phyloP scores from a whole-genome alignment of 192 early-diverging fungal genomes.

The Rhizophagus clarus region DNA sequence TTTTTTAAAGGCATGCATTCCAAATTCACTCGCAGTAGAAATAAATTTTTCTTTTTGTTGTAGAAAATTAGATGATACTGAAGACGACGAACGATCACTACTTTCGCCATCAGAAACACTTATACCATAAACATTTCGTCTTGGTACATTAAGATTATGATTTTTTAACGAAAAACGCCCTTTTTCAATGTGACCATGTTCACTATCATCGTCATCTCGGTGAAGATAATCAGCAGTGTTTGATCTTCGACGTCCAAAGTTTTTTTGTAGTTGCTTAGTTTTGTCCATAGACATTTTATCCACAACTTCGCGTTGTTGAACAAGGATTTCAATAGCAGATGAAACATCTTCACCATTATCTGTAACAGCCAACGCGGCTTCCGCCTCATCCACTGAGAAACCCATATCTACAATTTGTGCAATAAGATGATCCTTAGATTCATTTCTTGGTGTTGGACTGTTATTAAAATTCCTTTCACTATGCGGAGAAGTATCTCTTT shows the following conservation, averaged over 20 bases:
- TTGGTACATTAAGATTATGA: constrained; percentile 12
- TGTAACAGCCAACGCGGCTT: constrained; percentile 68
- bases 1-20: constrained; percentile 64
- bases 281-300: constrained; percentile 15
- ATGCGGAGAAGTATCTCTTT: not conserved
- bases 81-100: constrained; percentile 6
- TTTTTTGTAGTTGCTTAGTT: not conserved
- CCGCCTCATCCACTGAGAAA: constrained; percentile 68
- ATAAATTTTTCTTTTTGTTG: constrained; percentile 58
- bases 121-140: not conserved
- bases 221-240: constrained; percentile 15
- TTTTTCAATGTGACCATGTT: not conserved
- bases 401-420: constrained; percentile 82
- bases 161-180: not conserved
- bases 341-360: constrained; percentile 64
- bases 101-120: constrained; percentile 27
- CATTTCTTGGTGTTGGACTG: not conserved
- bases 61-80: constrained; percentile 35
- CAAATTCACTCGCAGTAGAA: constrained; percentile 57
- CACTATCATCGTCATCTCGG: constrained; percentile 27
- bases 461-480: not conserved
- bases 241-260: not conserved
- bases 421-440: constrained; percentile 41
- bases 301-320: constrained; percentile 45
- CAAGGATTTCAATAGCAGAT: constrained; percentile 51